A percentile compares a stretch with the other conserved stretches of the same genome.
These are phyloP conservation scores for Lactarius sanguifluus DNA, from an alignment of 768 basidiomycete species.

Conservation along the genomic window DNA sequence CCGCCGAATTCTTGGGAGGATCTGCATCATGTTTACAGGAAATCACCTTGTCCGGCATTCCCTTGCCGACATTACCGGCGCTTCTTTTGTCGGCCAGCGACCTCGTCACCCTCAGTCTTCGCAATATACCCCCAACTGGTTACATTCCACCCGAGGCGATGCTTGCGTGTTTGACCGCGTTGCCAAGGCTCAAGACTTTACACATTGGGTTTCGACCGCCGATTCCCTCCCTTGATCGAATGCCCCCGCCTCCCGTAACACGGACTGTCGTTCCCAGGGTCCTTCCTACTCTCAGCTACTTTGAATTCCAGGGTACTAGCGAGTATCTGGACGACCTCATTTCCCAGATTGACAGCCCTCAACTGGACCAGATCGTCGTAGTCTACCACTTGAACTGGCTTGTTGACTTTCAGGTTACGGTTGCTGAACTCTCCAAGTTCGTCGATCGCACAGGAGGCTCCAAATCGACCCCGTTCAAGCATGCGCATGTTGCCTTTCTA, in stretches of 20 bases:
- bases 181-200: background rate
- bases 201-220: background rate
- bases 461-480: background rate
- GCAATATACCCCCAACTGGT: background rate
- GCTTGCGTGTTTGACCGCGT: background rate
- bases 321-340: constrained; percentile 8
- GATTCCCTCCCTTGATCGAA: background rate
- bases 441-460: background rate
- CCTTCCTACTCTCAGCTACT: background rate
- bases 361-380: background rate
- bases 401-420: background rate
- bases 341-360: background rate
- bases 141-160: constrained; percentile 5
- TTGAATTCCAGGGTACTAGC: background rate
- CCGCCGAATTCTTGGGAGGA: background rate
- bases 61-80: constrained; percentile 26
- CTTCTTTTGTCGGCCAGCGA: background rate
- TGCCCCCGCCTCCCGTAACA: background rate
- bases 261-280: background rate
- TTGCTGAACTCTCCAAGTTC: background rate
- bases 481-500: too few relatives aligned
- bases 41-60: constrained; percentile 59
- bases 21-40: constrained; percentile 86
- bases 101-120: background rate
- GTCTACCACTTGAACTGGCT: background rate